Base-by-base conservation (phyloP, 371 early-diverging fungal species). In the Lichtheimia hyalospora region DNA sequence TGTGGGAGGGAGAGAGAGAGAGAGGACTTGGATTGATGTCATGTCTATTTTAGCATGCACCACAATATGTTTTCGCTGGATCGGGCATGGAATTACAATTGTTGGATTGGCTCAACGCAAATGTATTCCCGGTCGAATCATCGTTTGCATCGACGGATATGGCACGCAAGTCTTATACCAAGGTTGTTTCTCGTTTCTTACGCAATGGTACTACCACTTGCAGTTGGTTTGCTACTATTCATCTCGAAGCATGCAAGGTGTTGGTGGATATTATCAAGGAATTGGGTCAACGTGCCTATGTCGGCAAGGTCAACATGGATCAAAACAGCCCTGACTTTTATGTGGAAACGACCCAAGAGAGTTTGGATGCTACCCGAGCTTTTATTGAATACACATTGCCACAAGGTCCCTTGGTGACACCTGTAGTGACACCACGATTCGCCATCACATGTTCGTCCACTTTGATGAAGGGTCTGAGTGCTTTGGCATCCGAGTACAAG, bases 301-400 rank as follows among this genome's bases (percentile, higher is more conserved):
- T 97, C 20, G 97, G 97, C 44, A 95, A 95, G 67, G 96, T 96
- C 60, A 92, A 92, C 82, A 96, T 96, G 97, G 95, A 96, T 70
- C 80, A 87, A 59, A 90, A 95, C 68, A 68, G 88, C 1, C 95
- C 96, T 6, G 86, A 87, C 23, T 81, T 74, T 62, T 90, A 92
- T 67, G 62, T 81, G 16, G 95, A 97, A 68, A 65, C 77, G 2
- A 89, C 89, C 1, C 77, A 75, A 20, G 76, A 81, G 15, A 90
- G 88, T 59, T 58, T 94, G 28, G 54, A 71, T 1, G 87, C 82
- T 20, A 96, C 96, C 0, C 79, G 84, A 3, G 70, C 77, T 10
- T 92, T 93, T 63, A 77, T 93, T 50, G 73, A 84, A 25, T 85
- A 84, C 40, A 77, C 86, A 10, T 61, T 74, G 39, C 62, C 49